A percentile compares a stretch with the other conserved stretches of the same genome.
phyloP scores from a whole-genome alignment of 768 basidiomycete genomes.

The Mycena belliarum region DNA sequence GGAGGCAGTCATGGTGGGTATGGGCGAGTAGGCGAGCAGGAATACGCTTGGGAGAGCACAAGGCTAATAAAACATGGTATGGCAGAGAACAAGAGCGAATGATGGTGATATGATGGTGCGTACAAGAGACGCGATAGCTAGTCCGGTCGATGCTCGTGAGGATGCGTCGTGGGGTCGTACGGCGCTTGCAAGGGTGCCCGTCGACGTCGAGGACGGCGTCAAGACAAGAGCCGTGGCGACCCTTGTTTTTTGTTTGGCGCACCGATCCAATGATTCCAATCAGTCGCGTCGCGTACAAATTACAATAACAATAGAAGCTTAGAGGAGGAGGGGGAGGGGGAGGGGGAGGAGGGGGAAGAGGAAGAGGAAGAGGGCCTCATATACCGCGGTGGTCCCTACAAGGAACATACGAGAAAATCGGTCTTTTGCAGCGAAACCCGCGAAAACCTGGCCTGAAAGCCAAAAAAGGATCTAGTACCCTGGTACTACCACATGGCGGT shows the following conservation, averaged over 20 bases:
- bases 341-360: no score
- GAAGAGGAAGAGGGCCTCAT: no score
- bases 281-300: not conserved
- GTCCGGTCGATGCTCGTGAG: not conserved
- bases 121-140: not conserved
- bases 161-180: not conserved
- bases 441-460: no score
- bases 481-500: no score
- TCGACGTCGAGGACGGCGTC: not conserved
- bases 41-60: not conserved
- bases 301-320: no score
- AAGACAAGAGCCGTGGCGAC: conserved; percentile 1
- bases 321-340: no score
- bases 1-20: not conserved
- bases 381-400: no score
- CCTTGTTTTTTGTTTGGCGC: not conserved
- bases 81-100: conserved; percentile 15
- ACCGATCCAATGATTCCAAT: not conserved
- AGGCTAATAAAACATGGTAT: conserved; percentile 16
- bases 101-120: conserved; percentile 18
- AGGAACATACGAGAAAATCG: no score
- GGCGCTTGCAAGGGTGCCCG: conserved; percentile 6
- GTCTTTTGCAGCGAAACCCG: no score
- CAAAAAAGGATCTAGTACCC: no score
- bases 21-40: not conserved